Base-by-base conservation (phyloP, 352 stramenopile genomes). In the Phytophthora chlamydospora region DNA sequence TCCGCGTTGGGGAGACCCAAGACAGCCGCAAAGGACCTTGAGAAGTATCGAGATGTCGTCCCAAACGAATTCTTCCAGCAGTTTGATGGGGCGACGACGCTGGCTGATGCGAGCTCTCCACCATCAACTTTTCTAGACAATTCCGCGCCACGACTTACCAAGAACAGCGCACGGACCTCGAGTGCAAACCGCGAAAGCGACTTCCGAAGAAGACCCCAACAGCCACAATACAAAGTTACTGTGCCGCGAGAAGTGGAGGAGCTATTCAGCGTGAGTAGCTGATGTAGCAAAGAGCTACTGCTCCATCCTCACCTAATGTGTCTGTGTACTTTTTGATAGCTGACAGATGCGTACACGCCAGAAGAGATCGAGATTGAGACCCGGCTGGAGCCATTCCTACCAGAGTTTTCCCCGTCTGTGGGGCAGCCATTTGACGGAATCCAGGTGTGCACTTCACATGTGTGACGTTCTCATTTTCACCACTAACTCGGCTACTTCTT, bases 311-410 rank as follows among this genome's bases (percentile, higher is more conserved):
- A 65, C 24, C 17, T 45, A 38, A 56, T 31, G 12, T 51, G 1
- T 46, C 12, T 50, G 12, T 51, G 21, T 4, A 17, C 3, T 83
- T 27, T 29, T 55, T 92, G 76, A 80, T 84, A 64, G 84, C 95
- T 44, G 34, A 47, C 42, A 56, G 77, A 88, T 14, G 73, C 66
- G 0, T 98, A 97, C 68, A 89, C 84, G 17, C 90, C 94, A 3
- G 89, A 98, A 43, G 77, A 93, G 4, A 60, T 96, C 6, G 92
- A 98, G 5, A 83, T 98, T 34, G 79, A 90, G 29, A 97, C 89
- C n/a, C 73, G 75, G 35, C 69, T 98, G 6, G 90, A 98, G 66
- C 94, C 89, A 16, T 99, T 98, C 51, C 76, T 98, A 10, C 96
- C 96, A 0, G 88, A 97, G 19, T 98, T 93, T 58, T 92, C 98